phyloP scores from a whole-genome alignment of 2,329 filamentous ascomycete genomes.

The Magnaporthales sp. region DNA sequence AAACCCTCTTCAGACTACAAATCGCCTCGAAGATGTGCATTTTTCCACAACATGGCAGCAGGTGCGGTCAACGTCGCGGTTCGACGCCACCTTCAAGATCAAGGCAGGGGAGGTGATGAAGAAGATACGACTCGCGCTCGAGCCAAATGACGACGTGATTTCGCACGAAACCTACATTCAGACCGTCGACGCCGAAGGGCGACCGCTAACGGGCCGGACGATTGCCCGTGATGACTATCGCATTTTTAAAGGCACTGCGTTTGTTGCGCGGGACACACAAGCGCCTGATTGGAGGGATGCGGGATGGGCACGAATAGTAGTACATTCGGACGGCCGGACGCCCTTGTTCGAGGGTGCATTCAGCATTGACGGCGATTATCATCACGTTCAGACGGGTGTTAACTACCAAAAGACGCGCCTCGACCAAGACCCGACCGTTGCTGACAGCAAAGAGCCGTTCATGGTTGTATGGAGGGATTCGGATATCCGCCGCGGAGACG shows the following conservation, averaged over 20 bases:
- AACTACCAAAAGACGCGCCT: conserved; percentile 69
- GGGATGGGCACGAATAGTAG: conserved; percentile 78
- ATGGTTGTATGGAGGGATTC: conserved; percentile 93
- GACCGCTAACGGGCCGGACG: conserved; percentile 46
- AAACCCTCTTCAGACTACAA: conserved; percentile 68
- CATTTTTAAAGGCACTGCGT: conserved; percentile 75
- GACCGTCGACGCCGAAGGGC: conserved; percentile 64
- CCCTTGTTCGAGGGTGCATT: conserved; percentile 91
- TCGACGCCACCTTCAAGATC: conserved; percentile 76
- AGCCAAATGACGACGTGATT: conserved; percentile 88
- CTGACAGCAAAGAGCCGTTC: conserved; percentile 51
- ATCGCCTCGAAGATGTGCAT: conserved; percentile 62
- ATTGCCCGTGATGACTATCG: conserved; percentile 68
- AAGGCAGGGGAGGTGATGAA: conserved; percentile 56
- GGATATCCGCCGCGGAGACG: conserved; percentile 52
- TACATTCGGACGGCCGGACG: conserved; percentile 66
- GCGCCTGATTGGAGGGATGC: conserved; percentile 64
- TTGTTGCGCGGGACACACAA: conserved; percentile 51
- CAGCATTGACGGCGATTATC: conserved; percentile 68
- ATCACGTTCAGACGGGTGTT: conserved; percentile 72
- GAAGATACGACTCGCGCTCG: conserved; percentile 68
- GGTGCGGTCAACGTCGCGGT: conserved; percentile 71
- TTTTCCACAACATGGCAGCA: conserved; percentile 73
- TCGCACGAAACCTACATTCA: conserved; percentile 65
- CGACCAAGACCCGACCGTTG: conserved; percentile 58